Evolutionary conservation across 805 yeast species (phyloP).

Genomic region (Zygotorulaspora danielsina): DNA sequence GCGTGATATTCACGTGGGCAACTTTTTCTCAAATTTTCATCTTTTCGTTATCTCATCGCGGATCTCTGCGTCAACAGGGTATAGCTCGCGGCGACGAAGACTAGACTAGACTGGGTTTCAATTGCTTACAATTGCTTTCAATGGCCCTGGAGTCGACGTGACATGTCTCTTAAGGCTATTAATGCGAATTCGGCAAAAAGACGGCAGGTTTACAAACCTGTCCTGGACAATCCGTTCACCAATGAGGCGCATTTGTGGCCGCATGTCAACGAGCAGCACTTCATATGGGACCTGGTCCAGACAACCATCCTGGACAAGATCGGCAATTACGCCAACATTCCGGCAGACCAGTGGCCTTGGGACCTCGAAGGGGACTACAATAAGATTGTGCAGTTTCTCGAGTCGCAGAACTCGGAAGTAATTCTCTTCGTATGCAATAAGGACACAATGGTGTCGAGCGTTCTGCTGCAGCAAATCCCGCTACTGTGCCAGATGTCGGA

Average conservation of each 20-base stretch:
- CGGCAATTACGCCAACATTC: conserved; percentile 21
- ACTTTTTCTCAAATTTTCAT: too few species aligned
- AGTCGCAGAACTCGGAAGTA: conserved; percentile 19
- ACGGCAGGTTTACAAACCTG: conserved; percentile 58
- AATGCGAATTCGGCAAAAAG: conserved; percentile 42
- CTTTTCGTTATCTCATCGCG: too few species aligned
- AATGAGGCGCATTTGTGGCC: conserved; percentile 44
- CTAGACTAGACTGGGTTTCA: too few species aligned
- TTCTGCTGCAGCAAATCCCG: conserved; percentile 57
- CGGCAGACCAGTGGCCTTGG: conserved; percentile 21
- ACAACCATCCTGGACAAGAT: conserved; percentile 35
- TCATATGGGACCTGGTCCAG: conserved; percentile 39
- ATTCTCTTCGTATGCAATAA: conserved; percentile 55
- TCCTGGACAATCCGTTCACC: conserved; percentile 60
- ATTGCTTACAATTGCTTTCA: too few species aligned
- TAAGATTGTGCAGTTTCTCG: conserved; percentile 46
- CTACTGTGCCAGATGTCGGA: conserved; percentile 43
- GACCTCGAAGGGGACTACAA: conserved; percentile 41
- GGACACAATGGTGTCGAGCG: conserved; percentile 44
- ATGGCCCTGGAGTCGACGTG: too few species aligned
- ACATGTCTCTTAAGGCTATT: conserved; percentile 43
- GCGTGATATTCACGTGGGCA: too few species aligned
- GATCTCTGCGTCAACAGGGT: too few species aligned
- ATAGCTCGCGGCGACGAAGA: too few species aligned
- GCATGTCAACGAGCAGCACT: conserved; percentile 36